Evolutionary conservation across 441 rosid species (phyloP).

Genomic region (Pelargonium australe): DNA sequence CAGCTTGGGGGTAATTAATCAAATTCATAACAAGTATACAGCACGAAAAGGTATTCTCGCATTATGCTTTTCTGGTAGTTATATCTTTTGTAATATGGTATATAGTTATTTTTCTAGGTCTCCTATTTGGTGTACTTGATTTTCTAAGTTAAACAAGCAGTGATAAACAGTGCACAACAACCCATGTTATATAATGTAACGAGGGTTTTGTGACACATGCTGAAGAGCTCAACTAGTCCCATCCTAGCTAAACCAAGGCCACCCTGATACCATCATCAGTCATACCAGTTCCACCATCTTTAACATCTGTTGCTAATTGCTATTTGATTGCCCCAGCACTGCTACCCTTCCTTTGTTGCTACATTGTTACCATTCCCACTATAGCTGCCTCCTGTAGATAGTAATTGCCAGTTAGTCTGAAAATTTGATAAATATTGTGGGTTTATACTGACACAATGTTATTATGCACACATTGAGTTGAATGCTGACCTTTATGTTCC

Average conservation of each 20-base stretch:
- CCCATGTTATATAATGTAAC: no score
- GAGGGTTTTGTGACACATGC: not conserved
- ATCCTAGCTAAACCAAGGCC: not conserved
- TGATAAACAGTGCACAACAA: not conserved
- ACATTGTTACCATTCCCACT: no score
- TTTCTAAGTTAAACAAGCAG: not conserved
- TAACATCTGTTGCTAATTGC: no score
- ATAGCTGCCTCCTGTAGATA: no score
- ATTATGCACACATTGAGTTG: not conserved
- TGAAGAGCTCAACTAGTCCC: not conserved
- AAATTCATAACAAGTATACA: conserved; percentile 55
- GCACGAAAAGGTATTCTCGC: conserved; percentile 65
- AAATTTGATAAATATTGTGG: not conserved
- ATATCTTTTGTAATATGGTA: not conserved
- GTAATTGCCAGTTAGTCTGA: not conserved
- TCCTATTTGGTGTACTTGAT: not conserved
- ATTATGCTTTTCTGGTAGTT: not conserved
- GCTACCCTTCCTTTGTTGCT: no score
- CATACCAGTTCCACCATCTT: no score
- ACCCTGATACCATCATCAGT: no score
- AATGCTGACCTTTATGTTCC: not conserved
- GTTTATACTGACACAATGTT: not conserved
- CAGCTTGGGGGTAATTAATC: conserved; percentile 77
- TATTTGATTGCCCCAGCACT: no score
- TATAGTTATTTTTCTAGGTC: not conserved